Base-by-base conservation (phyloP, 2,329 filamentous ascomycete genomes). In the Pseudogymnoascus sp. region DNA sequence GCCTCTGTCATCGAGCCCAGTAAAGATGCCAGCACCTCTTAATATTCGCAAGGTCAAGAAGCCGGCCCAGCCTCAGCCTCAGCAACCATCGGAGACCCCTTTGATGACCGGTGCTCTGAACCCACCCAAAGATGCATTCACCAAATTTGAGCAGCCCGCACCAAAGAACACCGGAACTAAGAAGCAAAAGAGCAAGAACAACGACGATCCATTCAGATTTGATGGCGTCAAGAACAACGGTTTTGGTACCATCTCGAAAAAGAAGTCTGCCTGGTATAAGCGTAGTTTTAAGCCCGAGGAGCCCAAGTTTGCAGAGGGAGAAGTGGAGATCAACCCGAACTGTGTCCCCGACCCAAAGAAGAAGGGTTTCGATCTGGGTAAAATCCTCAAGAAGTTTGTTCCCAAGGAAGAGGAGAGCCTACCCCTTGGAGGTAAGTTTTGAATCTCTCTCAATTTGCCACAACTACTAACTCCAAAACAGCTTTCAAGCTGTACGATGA, bases 191-290 rank as follows among this genome's bases (percentile, higher is more conserved):
- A 68, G 8, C 61, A 67, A 36, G 60, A 47, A 61, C 60, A 61
- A 62, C 30, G 65, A 67, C 12, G 64, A 67, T 33, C 62, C 57
- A 9, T 62, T 63, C 38, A 59, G 59, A 15, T 60, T 65, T 33
- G 68, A 69, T 11, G 66, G 62, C 33, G 47, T 33, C 9, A 53
- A 30, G 47, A 7, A 6, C 6, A 36, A 5, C 28, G 66, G 58
- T 18, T 59, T 64, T 35, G 65, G 67, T n/a, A 71, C 69, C 11
- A 59, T 68, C 41, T 28, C 65, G 11, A 68, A 65, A 35, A 72
- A 71, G 63, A 66, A 64, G 37, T 66, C 69, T n/a, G 66, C 62
- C 37, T 72, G 70, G 71, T 71, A 71, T 47, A 71, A 68, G 60
- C 67, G 70, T 7, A 67, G 62, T 41, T 71, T 70, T 12, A 71